phyloP scores from a whole-genome alignment of 2,329 filamentous ascomycete species.

The Escovopsis sp. region DNA sequence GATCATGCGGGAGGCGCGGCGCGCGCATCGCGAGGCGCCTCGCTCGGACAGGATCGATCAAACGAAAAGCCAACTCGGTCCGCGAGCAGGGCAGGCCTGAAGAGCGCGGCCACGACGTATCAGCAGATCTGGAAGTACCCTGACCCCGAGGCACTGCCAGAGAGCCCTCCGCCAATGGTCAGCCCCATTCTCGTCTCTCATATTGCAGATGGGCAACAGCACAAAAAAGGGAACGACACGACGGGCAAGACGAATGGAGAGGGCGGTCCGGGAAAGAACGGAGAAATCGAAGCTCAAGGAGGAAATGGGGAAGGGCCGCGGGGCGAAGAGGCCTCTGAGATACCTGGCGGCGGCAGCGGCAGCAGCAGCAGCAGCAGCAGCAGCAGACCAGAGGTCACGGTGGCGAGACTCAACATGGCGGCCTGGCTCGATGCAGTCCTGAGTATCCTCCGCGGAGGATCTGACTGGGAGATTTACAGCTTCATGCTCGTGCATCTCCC shows the following conservation, averaged over 20 bases:
- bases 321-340: conserved; percentile 3
- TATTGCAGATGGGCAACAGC: conserved; percentile 1
- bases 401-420: conserved; percentile 41
- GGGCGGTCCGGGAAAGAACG: too few relatives aligned
- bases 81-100: conserved; percentile 21
- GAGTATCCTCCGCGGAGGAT: conserved; percentile 52
- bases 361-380: too few relatives aligned
- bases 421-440: conserved; percentile 68
- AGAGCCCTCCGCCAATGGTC: conserved; percentile 27
- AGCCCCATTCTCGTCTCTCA: conserved; percentile 37
- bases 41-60: conserved; percentile 32
- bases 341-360: too few relatives aligned
- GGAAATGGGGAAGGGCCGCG: conserved; percentile 7
- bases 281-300: too few relatives aligned
- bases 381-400: conserved; percentile 14
- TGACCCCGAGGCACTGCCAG: conserved; percentile 40
- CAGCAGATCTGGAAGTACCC: conserved; percentile 44
- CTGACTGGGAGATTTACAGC: conserved; percentile 83
- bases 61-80: conserved; percentile 31
- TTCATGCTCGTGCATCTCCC: conserved; percentile 78
- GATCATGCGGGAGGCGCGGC: conserved; percentile 23
- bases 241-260: too few relatives aligned
- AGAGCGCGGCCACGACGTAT: conserved; percentile 15
- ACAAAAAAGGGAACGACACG: too few relatives aligned
- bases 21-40: conserved; percentile 34